Evolutionary conservation across 2,329 filamentous ascomycete genomes (phyloP), one percentile per base, ranked within the genome.

Genomic region (Trichoderma sp.): DNA sequence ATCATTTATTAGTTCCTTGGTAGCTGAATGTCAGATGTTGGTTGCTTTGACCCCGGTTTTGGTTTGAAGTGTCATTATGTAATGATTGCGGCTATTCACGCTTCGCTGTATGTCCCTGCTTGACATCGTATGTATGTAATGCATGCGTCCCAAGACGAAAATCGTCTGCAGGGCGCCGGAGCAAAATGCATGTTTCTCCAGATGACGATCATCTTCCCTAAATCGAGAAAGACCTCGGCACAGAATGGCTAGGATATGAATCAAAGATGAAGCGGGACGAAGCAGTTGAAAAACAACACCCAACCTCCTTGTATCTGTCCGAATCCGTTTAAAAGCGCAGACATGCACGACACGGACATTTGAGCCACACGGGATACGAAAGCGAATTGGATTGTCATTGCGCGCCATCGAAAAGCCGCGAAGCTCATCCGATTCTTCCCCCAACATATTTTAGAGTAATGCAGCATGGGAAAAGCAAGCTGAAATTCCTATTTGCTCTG

Each of bases 101-200:
- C 24, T 24, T 24, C 24, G 24, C 24, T 24, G 24, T 24, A 24
- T 24, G 24, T 24, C 24, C 24, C 24, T 24, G 24, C 24, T 24
- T 18, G 47, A 32, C 63, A 56, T 24, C 2, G 5, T 2, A 68
- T 60, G 53, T 69, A 69, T 51, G 66, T 61, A 69, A 69, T 69
- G 21, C 66, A 69, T 69, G 66, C 66, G 56, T 61, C 30, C 2
- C 6, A 34, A n/a, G n/a, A 69, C 66, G 30, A 60, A 34, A 32
- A 66, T 56, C 18, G 7, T 61, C 34, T 61, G 66, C 66, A 69
- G 36, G 51, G 47, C 64, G 18, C n/a, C 43, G 18, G 43, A 47
- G 8, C 43, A 28, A 14, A 7, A 21, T 21, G 26, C 36, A 11
- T 30, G 24, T 24, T 30, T 57, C 34, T 26, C 15, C 21, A 24